Evolutionary conservation across 2,329 filamentous ascomycete genomes (phyloP), one percentile per base, ranked within the genome.

Genomic region (Sordariomycetes sp.): DNA sequence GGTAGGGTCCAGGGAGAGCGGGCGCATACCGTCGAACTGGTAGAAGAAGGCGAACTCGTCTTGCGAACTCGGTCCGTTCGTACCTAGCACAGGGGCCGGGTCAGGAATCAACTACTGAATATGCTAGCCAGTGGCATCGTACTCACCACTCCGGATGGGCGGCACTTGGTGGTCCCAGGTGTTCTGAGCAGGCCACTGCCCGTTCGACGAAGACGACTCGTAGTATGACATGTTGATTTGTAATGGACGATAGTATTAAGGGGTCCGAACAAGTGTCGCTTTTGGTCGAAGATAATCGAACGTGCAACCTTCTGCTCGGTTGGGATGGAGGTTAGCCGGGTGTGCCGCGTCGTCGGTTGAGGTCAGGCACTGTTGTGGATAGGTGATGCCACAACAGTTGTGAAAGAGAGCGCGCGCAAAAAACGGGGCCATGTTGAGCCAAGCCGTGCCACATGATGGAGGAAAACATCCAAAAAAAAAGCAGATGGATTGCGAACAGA

Each of bases 41-140:
- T 87, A 86, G 63, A 83, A 84, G 70, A 95, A 96, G 59, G 90
- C 90, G 66, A 81, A 79, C 60, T 95, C 89, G 63, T 92, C 88
- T 65, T 84, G 82, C 57, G 84, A 81, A 62, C 83, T 82, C 55
- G 86, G 85, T 59, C 87, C 90, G 71, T 80, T 90, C 61, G 87
- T 82, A 72, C 87, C 87, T 89, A 70, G 61, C 62, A n/a, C n/a
- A 65, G 39, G 62, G 54, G 25, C 24, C 24, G 32, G 12, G 39
- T 42, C 36, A 52, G 28, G 45, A 52, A 24, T 20, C 54, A 53
- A 34, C 28, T 12, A 17, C 25, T 50, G 39, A 57, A 62, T 54
- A 63, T 60, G 57, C 36, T 52, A 54, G 24, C 39, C 8, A 6
- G 28, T 10, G 36, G 54, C 39, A 42, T 28, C 15, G 24, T 22